Evolutionary conservation across 371 early-diverging fungal genomes (phyloP).

Genomic region (Apophysomyces trapeziformis): DNA sequence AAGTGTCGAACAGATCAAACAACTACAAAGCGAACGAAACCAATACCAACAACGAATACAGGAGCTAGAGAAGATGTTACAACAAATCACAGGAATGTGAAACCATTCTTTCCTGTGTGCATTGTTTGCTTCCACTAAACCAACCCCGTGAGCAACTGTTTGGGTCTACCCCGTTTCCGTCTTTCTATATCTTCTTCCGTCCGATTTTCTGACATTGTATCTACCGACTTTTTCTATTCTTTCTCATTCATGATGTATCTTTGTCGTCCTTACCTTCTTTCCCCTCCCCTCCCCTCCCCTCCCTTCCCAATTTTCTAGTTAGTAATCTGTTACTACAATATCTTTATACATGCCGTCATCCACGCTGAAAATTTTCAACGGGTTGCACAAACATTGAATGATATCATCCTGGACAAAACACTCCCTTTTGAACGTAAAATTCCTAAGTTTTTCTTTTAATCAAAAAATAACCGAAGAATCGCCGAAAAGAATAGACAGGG

Average conservation of each 20-base stretch:
- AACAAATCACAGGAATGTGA: conserved; percentile 21
- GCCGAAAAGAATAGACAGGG: not conserved
- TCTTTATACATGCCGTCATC: not conserved
- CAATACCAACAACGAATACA: conserved; percentile 62
- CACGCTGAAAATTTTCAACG: not conserved
- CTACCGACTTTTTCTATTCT: not conserved
- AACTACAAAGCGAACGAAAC: conserved; percentile 59
- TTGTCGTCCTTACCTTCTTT: not conserved
- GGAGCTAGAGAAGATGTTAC: conserved; percentile 63
- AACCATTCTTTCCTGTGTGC: not conserved
- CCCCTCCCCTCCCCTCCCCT: not conserved
- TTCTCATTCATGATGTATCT: not conserved
- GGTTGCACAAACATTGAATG: conserved; percentile 1
- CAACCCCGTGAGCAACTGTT: conserved; percentile 9
- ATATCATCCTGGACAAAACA: not conserved
- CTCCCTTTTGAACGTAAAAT: not conserved
- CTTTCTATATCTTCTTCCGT: not conserved
- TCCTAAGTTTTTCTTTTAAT: too few species aligned
- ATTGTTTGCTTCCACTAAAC: conserved; percentile 1
- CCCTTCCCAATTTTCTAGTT: not conserved
- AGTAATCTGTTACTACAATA: not conserved
- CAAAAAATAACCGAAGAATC: too few species aligned
- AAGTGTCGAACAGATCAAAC: conserved; percentile 88
- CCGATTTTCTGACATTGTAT: too few species aligned
- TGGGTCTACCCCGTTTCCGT: not conserved